Percentiles rank a stretch among this genome's conserved stretches.
Evolutionary conservation across 2,329 filamentous ascomycete genomes (phyloP).

Genomic region (Aspergillus udagawae): DNA sequence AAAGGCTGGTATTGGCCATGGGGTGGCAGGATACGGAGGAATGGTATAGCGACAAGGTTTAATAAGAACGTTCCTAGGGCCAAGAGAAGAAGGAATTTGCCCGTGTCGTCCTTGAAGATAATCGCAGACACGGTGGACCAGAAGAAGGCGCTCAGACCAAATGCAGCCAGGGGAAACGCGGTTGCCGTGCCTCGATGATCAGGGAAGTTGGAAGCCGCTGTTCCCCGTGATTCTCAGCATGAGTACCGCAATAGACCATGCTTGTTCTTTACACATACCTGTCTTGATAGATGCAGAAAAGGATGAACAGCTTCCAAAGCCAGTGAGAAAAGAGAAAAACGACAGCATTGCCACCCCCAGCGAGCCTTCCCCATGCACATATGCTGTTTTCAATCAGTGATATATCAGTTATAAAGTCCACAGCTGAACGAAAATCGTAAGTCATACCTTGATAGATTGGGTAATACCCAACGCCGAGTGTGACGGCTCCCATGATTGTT

Average conservation of each 20-base stretch:
- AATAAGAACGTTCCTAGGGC: slow-evolving; percentile 74
- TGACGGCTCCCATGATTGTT: slow-evolving; percentile 68
- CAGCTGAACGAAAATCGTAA: neutral
- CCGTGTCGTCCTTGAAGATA: slow-evolving; percentile 78
- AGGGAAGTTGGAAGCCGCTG: slow-evolving; percentile 86
- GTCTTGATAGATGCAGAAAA: slow-evolving; percentile 84
- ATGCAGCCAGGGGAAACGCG: slow-evolving; percentile 86
- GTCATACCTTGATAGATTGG: slow-evolving; percentile 62
- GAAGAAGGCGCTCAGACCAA: slow-evolving; percentile 93
- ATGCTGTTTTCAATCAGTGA: slow-evolving; percentile 51
- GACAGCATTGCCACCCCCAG: slow-evolving; percentile 60
- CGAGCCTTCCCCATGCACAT: slow-evolving; percentile 61
- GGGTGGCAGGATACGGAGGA: slow-evolving; percentile 70
- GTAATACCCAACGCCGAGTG: slow-evolving; percentile 77
- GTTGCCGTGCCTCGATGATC: slow-evolving; percentile 88
- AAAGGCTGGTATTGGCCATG: slow-evolving; percentile 44
- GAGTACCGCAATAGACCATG: too few species aligned
- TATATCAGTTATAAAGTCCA: slow-evolving; percentile 5
- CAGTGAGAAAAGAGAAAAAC: slow-evolving; percentile 80
- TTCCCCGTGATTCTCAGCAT: slow-evolving; percentile 21
- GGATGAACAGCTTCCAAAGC: slow-evolving; percentile 84
- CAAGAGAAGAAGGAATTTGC: slow-evolving; percentile 74
- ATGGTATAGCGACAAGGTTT: slow-evolving; percentile 75
- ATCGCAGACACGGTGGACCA: slow-evolving; percentile 77
- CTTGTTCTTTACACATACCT: slow-evolving; percentile 34